Conservation (phyloP, 192 early-diverging fungal genomes). For the Bifiguratus adelaidae region DNA sequence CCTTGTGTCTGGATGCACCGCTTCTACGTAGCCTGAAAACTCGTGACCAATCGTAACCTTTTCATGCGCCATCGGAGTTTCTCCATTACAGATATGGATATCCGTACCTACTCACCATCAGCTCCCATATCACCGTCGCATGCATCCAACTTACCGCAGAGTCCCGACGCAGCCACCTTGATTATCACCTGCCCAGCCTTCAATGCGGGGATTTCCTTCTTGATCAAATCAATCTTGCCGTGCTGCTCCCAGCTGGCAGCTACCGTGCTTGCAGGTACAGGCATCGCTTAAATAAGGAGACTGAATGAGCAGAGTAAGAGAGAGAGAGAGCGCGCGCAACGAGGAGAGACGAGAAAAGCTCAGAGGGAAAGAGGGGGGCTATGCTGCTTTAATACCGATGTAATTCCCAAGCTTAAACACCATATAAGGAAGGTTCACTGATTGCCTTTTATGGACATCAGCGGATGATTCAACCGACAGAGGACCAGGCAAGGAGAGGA, state of each 20-base stretch:
- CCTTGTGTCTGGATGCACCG: constrained; percentile 18
- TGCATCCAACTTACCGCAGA: constrained; percentile 20
- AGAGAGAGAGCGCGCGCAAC: background rate
- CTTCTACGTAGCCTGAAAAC: constrained; percentile 33
- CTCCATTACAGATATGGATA: constrained; percentile 40
- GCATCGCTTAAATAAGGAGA: no score
- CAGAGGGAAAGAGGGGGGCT: no score
- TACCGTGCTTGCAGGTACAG: constrained; percentile 1
- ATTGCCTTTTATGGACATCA: no score
- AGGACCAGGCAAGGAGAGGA: no score
- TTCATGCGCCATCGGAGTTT: constrained; percentile 31
- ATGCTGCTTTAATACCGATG: no score
- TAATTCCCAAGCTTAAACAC: no score
- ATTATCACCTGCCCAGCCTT: constrained; percentile 26
- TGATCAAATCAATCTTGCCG: constrained; percentile 23
- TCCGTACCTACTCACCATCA: constrained; percentile 40
- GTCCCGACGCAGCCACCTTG: constrained; percentile 37
- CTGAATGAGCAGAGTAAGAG: background rate
- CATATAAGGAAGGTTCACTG: no score
- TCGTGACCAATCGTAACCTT: constrained; percentile 38
- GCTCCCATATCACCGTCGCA: no score
- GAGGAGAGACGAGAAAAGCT: background rate
- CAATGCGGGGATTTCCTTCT: constrained; percentile 19
- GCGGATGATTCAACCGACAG: no score
- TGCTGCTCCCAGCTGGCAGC: constrained; percentile 31